Conservation (phyloP, 208 protist species). For the Endotrypanum monterogeii region DNA sequence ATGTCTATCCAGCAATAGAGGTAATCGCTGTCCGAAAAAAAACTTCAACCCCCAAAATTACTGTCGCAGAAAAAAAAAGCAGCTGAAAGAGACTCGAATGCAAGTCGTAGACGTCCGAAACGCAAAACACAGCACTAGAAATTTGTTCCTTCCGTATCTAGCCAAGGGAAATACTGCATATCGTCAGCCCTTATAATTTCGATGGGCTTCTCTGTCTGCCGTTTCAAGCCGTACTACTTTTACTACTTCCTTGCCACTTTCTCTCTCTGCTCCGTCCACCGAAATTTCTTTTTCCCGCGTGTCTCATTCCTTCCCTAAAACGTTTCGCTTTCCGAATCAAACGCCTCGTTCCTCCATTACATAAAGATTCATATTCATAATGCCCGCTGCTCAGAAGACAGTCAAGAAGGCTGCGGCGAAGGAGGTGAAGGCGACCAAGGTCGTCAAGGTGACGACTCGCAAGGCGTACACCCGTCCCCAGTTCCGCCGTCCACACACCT, state of each 20-base stretch:
- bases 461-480: constrained; percentile 96
- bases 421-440: constrained; percentile 75
- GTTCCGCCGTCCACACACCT: constrained; percentile 98
- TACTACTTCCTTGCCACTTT: neutral
- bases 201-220: neutral
- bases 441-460: constrained; percentile 87
- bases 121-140: neutral
- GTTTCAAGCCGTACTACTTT: neutral
- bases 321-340: neutral
- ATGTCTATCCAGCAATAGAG: neutral
- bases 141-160: neutral
- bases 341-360: neutral
- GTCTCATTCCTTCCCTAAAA: neutral
- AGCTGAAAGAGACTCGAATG: neutral
- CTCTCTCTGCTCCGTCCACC: neutral
- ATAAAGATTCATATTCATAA: constrained; percentile 23
- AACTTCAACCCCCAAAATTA: neutral
- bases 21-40: neutral
- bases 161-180: neutral
- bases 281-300: neutral
- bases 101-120: too few relatives aligned
- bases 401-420: constrained; percentile 59
- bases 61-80: neutral
- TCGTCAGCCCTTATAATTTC: neutral
- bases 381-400: constrained; percentile 55